These are phyloP conservation scores for Polygonum aviculare DNA, from an alignment of 148 eudicot genomes.

Conservation along the genomic window DNA sequence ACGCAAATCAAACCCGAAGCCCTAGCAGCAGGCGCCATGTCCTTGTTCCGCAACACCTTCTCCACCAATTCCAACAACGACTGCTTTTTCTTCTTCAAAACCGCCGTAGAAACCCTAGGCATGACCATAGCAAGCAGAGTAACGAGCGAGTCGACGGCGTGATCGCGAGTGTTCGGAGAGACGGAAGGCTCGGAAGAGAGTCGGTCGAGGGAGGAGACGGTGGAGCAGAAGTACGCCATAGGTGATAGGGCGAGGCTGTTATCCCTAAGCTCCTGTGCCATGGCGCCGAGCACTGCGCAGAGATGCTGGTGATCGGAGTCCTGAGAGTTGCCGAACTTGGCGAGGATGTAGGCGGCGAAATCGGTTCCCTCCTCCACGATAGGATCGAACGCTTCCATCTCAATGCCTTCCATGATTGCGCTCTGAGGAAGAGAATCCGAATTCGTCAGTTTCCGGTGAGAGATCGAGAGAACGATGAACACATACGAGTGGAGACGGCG, in stretches of 20 bases:
- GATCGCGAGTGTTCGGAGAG: slow-evolving; percentile 21
- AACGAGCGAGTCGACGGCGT: slow-evolving; percentile 40
- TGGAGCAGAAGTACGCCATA: slow-evolving; percentile 69
- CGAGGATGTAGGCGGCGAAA: slow-evolving; percentile 40
- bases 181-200: slow-evolving; percentile 19
- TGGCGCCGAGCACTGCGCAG: slow-evolving; percentile 62
- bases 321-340: slow-evolving; percentile 29
- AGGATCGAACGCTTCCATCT: slow-evolving; percentile 17
- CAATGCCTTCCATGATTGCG: slow-evolving; percentile 29
- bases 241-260: slow-evolving; percentile 39
- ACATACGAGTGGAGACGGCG: neutral
- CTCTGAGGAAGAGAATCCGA: neutral
- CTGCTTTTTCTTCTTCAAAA: slow-evolving; percentile 33
- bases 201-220: slow-evolving; percentile 50
- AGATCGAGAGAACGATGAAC: neutral
- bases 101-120: slow-evolving; percentile 22
- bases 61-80: slow-evolving; percentile 33
- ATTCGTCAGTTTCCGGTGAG: neutral
- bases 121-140: slow-evolving; percentile 41
- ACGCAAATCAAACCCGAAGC: slow-evolving; percentile 43
- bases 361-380: slow-evolving; percentile 16
- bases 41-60: slow-evolving; percentile 20
- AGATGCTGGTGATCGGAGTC: slow-evolving; percentile 56
- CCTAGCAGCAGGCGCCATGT: slow-evolving; percentile 21
- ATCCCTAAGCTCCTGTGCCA: slow-evolving; percentile 64